Evolutionary conservation across 176 grass and related monocot genomes (phyloP), one percentile per base, ranked within the genome.

Genomic region (Luzula sylvatica): DNA sequence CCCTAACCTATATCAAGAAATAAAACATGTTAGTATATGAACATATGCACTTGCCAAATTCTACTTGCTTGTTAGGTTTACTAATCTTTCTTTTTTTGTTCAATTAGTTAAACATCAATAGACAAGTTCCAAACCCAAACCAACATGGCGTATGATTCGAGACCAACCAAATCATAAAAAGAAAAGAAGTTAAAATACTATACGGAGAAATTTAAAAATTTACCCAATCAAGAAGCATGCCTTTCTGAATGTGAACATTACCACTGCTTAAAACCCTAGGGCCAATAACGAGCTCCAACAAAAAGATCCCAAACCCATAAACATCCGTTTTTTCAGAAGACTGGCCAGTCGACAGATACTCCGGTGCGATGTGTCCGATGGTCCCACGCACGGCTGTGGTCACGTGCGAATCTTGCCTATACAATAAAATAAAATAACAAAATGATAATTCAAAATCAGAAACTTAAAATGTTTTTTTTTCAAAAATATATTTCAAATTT

Each of bases 151-250:
- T n/a, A n/a, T n/a, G n/a, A n/a, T n/a, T n/a, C n/a, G n/a, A n/a
- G n/a, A n/a, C n/a, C n/a, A n/a, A n/a, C n/a, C n/a, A n/a, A n/a
- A n/a, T n/a, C n/a, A n/a, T n/a, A n/a, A n/a, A n/a, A n/a, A n/a
- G n/a, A n/a, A n/a, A n/a, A n/a, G n/a, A n/a, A n/a, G n/a, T n/a
- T n/a, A n/a, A n/a, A n/a, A n/a, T n/a, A n/a, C n/a, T n/a, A n/a
- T n/a, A 46, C 16, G 39, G 20, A 19, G n/a, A 17, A 26, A 40
- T 17, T 15, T 26, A 67, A 68, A 20, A 20, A 47, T 8, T 72
- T 89, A 89, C 92, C 81, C 77, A 86, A 68, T 96, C 92, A 56
- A 96, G 75, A 61, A 96, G 81, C 84, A 86, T 96, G 29, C 85
- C 85, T 50, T 96, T 96, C 65, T 96, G 81, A 55, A 63, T 58